These are phyloP conservation scores for Heterobasidion parviporum DNA, from an alignment of 1,284 basidiomycete genomes.

Conservation along the genomic window DNA sequence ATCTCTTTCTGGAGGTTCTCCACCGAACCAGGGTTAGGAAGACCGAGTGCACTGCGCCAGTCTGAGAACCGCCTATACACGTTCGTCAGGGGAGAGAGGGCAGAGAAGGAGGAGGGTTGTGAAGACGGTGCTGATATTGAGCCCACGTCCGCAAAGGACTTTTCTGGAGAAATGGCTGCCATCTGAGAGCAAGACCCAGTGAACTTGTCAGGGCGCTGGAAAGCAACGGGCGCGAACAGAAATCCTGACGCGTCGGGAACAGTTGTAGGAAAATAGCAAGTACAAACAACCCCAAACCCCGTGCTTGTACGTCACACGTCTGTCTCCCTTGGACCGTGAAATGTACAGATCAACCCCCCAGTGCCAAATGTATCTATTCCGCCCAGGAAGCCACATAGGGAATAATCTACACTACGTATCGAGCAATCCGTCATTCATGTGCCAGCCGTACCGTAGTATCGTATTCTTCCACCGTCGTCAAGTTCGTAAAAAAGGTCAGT, in stretches of 20 bases:
- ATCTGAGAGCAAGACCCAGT: not conserved
- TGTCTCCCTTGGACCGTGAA: not conserved
- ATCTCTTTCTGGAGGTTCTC: conserved; percentile 90
- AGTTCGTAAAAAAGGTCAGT: conserved; percentile 11
- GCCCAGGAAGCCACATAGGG: conserved; percentile 1
- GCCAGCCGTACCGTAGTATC: conserved; percentile 7
- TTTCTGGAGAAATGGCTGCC: conserved; percentile 8
- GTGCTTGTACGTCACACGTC: not conserved
- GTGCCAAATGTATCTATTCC: not conserved
- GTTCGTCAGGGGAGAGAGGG: conserved; percentile 49
- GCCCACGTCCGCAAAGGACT: not conserved
- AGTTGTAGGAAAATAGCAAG: conserved; percentile 1
- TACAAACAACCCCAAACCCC: conserved; percentile 4
- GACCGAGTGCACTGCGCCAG: conserved; percentile 74
- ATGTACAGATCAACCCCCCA: not conserved
- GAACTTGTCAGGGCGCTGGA: not conserved
- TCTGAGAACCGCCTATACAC: conserved; percentile 65
- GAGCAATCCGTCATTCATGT: conserved; percentile 3
- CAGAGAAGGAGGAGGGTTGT: conserved; percentile 11
- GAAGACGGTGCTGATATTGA: conserved; percentile 9
- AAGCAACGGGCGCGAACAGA: not conserved
- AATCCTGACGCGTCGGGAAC: not conserved
- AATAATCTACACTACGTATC: conserved; percentile 4
- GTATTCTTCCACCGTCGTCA: conserved; percentile 13
- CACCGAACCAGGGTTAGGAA: conserved; percentile 83